phyloP scores from a whole-genome alignment of 2,329 filamentous ascomycete species.

The Claviceps digitariae region DNA sequence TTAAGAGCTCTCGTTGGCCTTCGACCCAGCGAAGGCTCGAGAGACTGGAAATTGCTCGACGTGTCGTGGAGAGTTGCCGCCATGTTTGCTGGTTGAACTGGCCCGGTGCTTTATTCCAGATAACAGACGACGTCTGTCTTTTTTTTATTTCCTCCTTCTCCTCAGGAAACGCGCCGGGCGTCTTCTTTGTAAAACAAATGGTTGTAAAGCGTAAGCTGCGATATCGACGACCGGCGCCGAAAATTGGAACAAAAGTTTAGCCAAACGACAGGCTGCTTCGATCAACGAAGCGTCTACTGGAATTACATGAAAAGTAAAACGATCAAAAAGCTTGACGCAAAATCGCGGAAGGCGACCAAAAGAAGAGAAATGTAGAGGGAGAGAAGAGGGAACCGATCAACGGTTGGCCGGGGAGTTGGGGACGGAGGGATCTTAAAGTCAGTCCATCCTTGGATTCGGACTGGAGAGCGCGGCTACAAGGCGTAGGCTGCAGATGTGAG shows the following conservation, averaged over 20 bases:
- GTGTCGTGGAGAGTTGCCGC: constrained; percentile 21
- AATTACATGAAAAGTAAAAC: constrained; percentile 14
- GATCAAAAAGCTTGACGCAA: constrained; percentile 1
- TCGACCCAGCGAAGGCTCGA: constrained; percentile 42
- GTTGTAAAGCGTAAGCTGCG: constrained; percentile 8
- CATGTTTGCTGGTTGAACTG: constrained; percentile 25
- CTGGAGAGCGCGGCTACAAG: constrained; percentile 15
- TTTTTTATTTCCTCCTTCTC: not conserved
- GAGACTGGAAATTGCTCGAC: constrained; percentile 26
- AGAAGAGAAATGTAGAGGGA: constrained; percentile 19
- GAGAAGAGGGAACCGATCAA: constrained; percentile 18
- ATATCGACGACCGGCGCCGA: constrained; percentile 25
- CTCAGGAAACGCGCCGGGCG: not conserved
- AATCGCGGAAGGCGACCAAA: constrained; percentile 8
- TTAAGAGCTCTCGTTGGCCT: constrained; percentile 42
- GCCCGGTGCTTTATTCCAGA: constrained; percentile 17
- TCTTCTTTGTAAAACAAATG: not conserved
- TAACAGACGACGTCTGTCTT: constrained; percentile 7
- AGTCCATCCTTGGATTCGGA: constrained; percentile 4
- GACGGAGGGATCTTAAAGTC: constrained; percentile 16
- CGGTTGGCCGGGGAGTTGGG: constrained; percentile 13
- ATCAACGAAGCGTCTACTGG: constrained; percentile 28
- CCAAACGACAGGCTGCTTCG: constrained; percentile 29
- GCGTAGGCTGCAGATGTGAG: constrained; percentile 13
- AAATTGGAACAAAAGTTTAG: constrained; percentile 8